Percentiles rank a stretch among this genome's conserved stretches.
Conservation (phyloP, 176 grass and related monocot species). For the Musa itinerans region DNA sequence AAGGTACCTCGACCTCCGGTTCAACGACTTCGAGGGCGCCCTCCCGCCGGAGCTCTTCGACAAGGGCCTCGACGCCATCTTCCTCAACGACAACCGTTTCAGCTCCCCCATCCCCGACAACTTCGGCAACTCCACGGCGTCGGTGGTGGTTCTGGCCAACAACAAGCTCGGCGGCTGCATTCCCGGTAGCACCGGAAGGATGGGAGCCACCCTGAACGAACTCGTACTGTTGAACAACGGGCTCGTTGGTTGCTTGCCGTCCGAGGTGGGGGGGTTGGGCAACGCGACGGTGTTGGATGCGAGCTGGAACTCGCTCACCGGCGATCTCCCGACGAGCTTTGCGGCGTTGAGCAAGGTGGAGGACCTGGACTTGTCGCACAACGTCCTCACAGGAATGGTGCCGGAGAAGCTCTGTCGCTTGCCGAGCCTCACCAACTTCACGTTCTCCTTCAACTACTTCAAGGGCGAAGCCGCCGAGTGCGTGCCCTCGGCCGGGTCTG, state of each 20-base stretch:
- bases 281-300: background rate
- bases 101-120: background rate
- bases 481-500: background rate
- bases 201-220: background rate
- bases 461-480: background rate
- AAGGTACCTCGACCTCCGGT: background rate
- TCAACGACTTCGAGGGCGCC: conserved; percentile 6
- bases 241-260: background rate
- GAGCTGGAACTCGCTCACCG: background rate
- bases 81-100: conserved; percentile 1
- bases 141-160: background rate
- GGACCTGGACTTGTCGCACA: background rate
- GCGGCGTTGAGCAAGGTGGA: background rate
- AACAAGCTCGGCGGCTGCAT: background rate
- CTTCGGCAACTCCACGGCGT: conserved; percentile 1
- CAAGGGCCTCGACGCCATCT: conserved; percentile 2
- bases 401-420: background rate
- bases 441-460: conserved; percentile 3
- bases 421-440: background rate
- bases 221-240: background rate
- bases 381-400: background rate
- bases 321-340: background rate
- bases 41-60: conserved; percentile 8
- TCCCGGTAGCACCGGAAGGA: background rate
- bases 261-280: background rate